phyloP scores from a whole-genome alignment of 306 rosid genomes.

The Pueraria montana region DNA sequence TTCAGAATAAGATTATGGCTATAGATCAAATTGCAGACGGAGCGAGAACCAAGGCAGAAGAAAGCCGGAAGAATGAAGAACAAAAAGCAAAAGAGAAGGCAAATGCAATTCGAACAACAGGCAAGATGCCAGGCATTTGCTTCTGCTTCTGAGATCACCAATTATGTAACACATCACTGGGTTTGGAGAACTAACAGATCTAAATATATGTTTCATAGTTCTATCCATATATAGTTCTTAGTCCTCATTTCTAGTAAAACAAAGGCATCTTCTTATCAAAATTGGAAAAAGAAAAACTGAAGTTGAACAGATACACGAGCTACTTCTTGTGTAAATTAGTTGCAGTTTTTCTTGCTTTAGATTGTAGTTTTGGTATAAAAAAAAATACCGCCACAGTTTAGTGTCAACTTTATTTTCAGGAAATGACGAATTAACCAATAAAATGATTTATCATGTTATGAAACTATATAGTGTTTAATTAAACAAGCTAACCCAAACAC shows the following conservation, averaged over 20 bases:
- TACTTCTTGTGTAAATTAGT: constrained; percentile 1
- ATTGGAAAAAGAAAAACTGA: constrained; percentile 24
- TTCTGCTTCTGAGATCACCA: constrained; percentile 66
- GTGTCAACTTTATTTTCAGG: constrained; percentile 2
- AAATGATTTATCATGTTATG: constrained; percentile 3
- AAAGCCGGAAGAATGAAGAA: constrained; percentile 53
- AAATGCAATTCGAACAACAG: constrained; percentile 64
- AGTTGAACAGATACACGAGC: constrained; percentile 13
- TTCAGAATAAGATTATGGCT: constrained; percentile 25
- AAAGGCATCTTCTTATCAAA: not conserved
- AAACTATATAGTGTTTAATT: not conserved
- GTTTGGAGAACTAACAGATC: constrained; percentile 8
- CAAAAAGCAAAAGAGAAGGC: constrained; percentile 67
- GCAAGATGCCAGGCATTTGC: constrained; percentile 59
- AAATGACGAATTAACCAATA: constrained; percentile 20
- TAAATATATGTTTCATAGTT: constrained; percentile 37
- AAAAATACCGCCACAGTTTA: not conserved
- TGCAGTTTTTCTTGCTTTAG: constrained; percentile 16
- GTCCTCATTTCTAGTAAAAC: constrained; percentile 27
- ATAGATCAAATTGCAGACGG: constrained; percentile 59
- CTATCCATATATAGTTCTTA: constrained; percentile 21
- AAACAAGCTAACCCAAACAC: not conserved
- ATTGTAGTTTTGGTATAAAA: constrained; percentile 19
- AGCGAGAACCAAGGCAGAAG: constrained; percentile 68
- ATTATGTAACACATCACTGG: constrained; percentile 6